These are phyloP conservation scores for Silene coronaria DNA, from an alignment of 179 eudicot genomes.

Conservation along the genomic window DNA sequence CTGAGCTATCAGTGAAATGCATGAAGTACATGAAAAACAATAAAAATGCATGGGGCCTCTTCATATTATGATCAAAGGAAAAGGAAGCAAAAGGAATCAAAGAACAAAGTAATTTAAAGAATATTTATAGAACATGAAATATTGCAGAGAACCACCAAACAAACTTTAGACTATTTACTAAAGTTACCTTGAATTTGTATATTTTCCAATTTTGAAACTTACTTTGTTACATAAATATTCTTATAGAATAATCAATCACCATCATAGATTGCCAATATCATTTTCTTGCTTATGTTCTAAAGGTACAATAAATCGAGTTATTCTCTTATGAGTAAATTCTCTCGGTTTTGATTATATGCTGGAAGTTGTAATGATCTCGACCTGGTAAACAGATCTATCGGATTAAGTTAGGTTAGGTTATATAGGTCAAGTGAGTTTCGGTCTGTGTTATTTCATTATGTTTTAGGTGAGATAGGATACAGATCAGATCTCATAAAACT, in stretches of 20 bases:
- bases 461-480: no score
- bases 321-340: constrained; percentile 1
- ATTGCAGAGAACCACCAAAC: constrained; percentile 22
- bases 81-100: constrained; percentile 32
- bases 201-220: constrained; percentile 13
- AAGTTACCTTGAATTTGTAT: constrained; percentile 22
- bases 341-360: neutral
- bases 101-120: constrained; percentile 13
- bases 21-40: neutral
- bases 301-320: constrained; percentile 6
- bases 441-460: no score
- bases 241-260: constrained; percentile 24
- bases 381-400: neutral
- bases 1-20: neutral
- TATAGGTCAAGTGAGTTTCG: no score
- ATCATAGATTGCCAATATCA: constrained; percentile 21
- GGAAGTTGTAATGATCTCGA: neutral
- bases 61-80: constrained; percentile 21
- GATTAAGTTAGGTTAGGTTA: neutral
- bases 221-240: constrained; percentile 18
- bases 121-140: constrained; percentile 15
- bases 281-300: constrained; percentile 16
- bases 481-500: no score
- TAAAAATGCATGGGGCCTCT: neutral
- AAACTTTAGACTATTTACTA: constrained; percentile 18